These are phyloP conservation scores for Leccinum aurantiacum DNA, from an alignment of 768 basidiomycete species.

Conservation along the genomic window DNA sequence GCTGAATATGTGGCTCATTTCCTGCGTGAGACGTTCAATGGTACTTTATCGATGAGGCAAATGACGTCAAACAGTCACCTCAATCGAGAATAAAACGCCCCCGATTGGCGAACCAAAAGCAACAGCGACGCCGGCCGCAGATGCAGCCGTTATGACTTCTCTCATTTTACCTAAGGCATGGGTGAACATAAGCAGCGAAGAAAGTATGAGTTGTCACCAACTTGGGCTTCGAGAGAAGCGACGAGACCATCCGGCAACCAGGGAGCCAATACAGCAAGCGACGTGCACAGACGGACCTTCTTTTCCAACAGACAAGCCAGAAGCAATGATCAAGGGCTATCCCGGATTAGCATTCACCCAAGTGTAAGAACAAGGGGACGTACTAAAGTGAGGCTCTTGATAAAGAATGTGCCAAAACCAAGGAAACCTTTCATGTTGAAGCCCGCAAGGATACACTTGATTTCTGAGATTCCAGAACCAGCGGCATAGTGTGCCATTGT, in stretches of 20 bases:
- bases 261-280: constrained; percentile 88
- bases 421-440: constrained; percentile 97
- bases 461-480: constrained; percentile 97
- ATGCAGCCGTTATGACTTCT: constrained; percentile 92
- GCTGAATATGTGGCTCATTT: constrained; percentile 98
- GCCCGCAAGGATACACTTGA: constrained; percentile 96
- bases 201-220: constrained; percentile 35
- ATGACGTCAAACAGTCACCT: constrained; percentile 49
- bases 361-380: constrained; percentile 29
- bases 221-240: constrained; percentile 88
- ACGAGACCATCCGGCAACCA: constrained; percentile 82
- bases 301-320: constrained; percentile 95
- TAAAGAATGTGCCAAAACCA: constrained; percentile 83
- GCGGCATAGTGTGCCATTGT: constrained; percentile 93
- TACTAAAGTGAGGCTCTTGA: constrained; percentile 93
- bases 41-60: neutral
- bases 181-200: constrained; percentile 17
- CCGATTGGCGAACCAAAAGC: constrained; percentile 99
- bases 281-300: constrained; percentile 99
- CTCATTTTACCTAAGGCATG: constrained; percentile 64
- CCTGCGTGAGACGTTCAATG: constrained; percentile 45
- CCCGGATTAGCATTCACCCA: constrained; percentile 16
- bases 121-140: constrained; percentile 97
- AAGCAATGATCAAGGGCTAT: constrained; percentile 95
- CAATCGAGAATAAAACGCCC: constrained; percentile 96